Conservation (phyloP, 2,329 filamentous ascomycete species). For the Atkinsonella texensis region DNA sequence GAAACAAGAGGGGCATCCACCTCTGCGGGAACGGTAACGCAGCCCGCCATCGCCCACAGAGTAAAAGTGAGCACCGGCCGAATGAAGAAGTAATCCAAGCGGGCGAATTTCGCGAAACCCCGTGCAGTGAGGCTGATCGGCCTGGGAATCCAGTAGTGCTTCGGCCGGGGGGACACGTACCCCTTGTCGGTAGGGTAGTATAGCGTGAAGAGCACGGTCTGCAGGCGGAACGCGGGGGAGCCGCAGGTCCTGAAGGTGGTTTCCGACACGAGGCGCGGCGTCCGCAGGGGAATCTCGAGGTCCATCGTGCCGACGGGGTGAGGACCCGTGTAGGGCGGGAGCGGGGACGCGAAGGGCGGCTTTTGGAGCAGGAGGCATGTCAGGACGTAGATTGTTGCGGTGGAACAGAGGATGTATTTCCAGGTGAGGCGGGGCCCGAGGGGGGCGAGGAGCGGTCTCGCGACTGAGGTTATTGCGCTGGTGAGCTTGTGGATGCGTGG, state of each 20-base stretch:
- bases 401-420: not conserved
- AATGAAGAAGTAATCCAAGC: constrained; percentile 29
- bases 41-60: constrained; percentile 29
- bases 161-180: constrained; percentile 12
- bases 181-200: constrained; percentile 30
- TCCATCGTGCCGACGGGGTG: constrained; percentile 35
- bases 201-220: constrained; percentile 36
- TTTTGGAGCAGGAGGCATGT: constrained; percentile 27
- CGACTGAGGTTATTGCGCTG: not conserved
- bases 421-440: not conserved
- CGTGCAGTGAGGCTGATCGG: constrained; percentile 31
- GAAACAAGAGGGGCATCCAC: constrained; percentile 31
- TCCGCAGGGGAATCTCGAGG: constrained; percentile 30
- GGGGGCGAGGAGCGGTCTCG: not conserved
- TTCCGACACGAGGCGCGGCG: constrained; percentile 19
- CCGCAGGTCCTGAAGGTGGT: constrained; percentile 21
- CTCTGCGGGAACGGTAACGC: constrained; percentile 33
- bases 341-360: constrained; percentile 30
- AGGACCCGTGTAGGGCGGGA: constrained; percentile 32
- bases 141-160: constrained; percentile 33
- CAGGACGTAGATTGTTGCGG: constrained; percentile 19
- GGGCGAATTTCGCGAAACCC: constrained; percentile 34
- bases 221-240: constrained; percentile 30
- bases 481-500: not conserved
- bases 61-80: constrained; percentile 30